These are phyloP conservation scores for Monilinia fructicola DNA, from an alignment of 2,329 filamentous ascomycete genomes.

Conservation along the genomic window DNA sequence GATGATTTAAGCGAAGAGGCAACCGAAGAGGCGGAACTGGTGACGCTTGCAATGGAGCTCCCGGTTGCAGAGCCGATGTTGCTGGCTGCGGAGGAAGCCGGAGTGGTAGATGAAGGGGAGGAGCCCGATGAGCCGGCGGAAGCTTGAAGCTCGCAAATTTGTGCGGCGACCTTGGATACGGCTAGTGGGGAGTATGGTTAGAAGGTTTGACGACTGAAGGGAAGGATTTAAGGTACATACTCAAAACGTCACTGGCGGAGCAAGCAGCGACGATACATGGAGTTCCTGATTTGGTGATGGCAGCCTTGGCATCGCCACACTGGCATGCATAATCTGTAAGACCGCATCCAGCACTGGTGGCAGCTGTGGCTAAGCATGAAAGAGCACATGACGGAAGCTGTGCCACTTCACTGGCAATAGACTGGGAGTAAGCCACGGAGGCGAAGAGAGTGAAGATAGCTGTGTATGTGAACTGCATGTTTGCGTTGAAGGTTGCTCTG, in stretches of 20 bases:
- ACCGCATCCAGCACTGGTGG: constrained; percentile 28
- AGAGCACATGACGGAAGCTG: constrained; percentile 33
- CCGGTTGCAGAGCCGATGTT: neutral
- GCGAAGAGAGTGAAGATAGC: constrained; percentile 25
- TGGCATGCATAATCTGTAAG: constrained; percentile 32
- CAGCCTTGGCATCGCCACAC: constrained; percentile 29
- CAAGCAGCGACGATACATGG: constrained; percentile 34
- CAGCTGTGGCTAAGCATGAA: constrained; percentile 30
- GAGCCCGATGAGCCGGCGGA: neutral
- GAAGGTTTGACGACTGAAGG: neutral
- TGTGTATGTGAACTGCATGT: constrained; percentile 29
- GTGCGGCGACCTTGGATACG: neutral
- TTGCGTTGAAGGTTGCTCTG: constrained; percentile 16
- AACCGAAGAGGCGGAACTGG: neutral
- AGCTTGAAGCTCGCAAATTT: constrained; percentile 11
- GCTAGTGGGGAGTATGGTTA: neutral
- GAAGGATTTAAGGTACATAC: constrained; percentile 27
- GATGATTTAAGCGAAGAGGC: neutral
- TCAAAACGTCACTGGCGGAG: constrained; percentile 29
- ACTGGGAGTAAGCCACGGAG: constrained; percentile 31
- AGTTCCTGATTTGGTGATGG: constrained; percentile 29
- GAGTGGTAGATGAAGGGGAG: neutral
- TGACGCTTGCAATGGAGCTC: constrained; percentile 8
- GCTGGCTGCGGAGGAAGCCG: neutral
- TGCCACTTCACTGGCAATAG: constrained; percentile 25